Conservation (phyloP, 2,329 filamentous ascomycete genomes). For the Verticillium dahliae region DNA sequence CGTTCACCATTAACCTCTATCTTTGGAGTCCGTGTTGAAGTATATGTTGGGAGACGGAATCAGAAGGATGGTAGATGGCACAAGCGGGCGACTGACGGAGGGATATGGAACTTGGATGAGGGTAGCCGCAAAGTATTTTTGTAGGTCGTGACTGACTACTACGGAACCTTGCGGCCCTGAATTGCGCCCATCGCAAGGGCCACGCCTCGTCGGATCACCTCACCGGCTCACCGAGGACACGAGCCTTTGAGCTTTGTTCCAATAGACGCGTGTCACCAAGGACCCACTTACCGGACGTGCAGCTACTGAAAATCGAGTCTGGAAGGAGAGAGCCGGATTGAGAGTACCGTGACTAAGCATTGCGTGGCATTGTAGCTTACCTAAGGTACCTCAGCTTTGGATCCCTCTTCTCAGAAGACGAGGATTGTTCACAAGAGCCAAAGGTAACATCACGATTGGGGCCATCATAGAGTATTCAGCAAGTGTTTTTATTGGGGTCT, state of each 20-base stretch:
- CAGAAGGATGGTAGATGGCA: not conserved
- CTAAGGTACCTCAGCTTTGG: too few relatives aligned
- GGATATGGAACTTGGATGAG: not conserved
- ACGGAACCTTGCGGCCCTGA: not conserved
- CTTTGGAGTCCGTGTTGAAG: too few relatives aligned
- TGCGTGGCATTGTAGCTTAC: too few relatives aligned
- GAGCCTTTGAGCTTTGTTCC: not conserved
- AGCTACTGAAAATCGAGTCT: not conserved
- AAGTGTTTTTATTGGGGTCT: conserved; percentile 31
- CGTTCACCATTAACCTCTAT: too few relatives aligned
- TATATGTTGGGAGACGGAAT: not conserved
- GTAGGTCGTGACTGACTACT: not conserved
- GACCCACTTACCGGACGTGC: not conserved
- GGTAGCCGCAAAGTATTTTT: not conserved
- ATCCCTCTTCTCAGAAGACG: too few relatives aligned
- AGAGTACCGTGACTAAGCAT: too few relatives aligned
- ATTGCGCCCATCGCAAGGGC: not conserved
- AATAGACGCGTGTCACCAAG: not conserved
- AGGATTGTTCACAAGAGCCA: too few relatives aligned
- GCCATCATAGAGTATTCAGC: conserved; percentile 9
- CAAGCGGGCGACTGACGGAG: not conserved
- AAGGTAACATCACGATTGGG: not conserved
- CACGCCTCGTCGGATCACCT: not conserved
- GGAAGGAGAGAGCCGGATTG: not conserved
- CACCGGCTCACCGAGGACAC: not conserved